Evolutionary conservation across 1,284 basidiomycete genomes (phyloP).

Genomic region (Hemileia vastatrix): DNA sequence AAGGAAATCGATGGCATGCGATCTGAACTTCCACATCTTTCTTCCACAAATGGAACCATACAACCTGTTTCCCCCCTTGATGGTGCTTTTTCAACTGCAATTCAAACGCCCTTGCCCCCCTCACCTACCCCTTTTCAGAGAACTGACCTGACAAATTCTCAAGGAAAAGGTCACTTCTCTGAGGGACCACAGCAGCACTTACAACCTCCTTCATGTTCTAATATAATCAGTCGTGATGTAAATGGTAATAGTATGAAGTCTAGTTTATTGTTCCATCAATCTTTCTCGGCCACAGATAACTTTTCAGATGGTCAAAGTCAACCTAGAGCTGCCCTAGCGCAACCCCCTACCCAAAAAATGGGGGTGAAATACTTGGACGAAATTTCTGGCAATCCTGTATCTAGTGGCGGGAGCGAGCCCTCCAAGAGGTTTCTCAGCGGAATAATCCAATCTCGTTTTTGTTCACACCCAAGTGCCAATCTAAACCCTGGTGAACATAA

Average conservation of each 20-base stretch:
- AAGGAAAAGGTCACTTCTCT: not conserved
- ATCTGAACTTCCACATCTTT: too few species aligned
- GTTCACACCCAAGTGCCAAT: not conserved
- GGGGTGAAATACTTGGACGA: too few species aligned
- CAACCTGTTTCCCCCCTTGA: not conserved
- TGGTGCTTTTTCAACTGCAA: not conserved
- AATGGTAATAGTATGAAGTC: not conserved
- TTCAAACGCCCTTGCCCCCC: conserved; percentile 12
- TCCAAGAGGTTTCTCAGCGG: too few species aligned
- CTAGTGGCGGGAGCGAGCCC: too few species aligned
- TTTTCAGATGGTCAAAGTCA: not conserved
- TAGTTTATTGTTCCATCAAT: not conserved
- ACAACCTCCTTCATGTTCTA: not conserved
- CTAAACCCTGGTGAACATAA: not conserved
- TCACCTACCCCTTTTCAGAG: conserved; percentile 7
- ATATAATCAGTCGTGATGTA: not conserved
- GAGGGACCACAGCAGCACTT: not conserved
- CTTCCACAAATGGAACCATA: not conserved
- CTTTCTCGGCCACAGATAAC: not conserved
- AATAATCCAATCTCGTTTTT: too few species aligned
- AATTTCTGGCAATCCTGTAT: too few species aligned
- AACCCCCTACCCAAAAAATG: too few species aligned
- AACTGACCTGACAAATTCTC: not conserved
- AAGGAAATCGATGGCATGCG: too few species aligned
- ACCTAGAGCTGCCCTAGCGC: not conserved